Conservation (phyloP, 352 stramenopile genomes). For the Aphanomyces stellatus region DNA sequence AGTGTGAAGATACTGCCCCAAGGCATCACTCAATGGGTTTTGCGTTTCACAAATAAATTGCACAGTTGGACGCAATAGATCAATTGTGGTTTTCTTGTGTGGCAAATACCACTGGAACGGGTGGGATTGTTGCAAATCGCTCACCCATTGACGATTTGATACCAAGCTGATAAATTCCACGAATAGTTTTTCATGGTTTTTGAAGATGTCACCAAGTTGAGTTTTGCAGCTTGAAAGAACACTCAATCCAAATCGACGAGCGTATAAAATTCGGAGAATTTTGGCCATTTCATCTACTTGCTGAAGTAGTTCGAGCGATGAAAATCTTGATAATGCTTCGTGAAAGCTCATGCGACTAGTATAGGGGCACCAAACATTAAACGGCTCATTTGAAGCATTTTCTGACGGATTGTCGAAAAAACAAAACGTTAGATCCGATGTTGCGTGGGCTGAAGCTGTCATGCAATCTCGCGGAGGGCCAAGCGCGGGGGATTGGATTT, state of each 20-base stretch:
- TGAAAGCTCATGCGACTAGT: not conserved
- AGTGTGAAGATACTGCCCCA: not conserved
- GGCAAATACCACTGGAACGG: not conserved
- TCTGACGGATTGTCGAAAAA: not conserved
- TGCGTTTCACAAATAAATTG: not conserved
- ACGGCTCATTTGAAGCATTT: not conserved
- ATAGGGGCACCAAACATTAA: not conserved
- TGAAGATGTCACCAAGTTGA: not conserved
- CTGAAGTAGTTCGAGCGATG: not conserved
- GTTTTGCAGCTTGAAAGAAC: not conserved
- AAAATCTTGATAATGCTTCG: not conserved
- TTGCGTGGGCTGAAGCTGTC: not conserved
- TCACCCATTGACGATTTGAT: slow-evolving; percentile 1
- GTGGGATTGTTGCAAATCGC: not conserved
- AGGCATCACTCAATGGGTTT: not conserved
- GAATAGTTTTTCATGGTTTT: not conserved
- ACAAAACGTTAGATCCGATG: slow-evolving; percentile 14
- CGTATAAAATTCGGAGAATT: slow-evolving; percentile 6
- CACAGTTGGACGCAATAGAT: not conserved
- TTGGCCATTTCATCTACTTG: not conserved
- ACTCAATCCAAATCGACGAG: slow-evolving; percentile 6
- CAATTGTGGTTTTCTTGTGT: not conserved
- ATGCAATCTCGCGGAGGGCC: not conserved
- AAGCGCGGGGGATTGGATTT: not conserved
- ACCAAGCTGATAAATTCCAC: slow-evolving; percentile 16